A percentile compares a stretch with the other conserved stretches of the same genome.
phyloP scores from a whole-genome alignment of 2,329 filamentous ascomycete species.

The Botrytis galanthina region DNA sequence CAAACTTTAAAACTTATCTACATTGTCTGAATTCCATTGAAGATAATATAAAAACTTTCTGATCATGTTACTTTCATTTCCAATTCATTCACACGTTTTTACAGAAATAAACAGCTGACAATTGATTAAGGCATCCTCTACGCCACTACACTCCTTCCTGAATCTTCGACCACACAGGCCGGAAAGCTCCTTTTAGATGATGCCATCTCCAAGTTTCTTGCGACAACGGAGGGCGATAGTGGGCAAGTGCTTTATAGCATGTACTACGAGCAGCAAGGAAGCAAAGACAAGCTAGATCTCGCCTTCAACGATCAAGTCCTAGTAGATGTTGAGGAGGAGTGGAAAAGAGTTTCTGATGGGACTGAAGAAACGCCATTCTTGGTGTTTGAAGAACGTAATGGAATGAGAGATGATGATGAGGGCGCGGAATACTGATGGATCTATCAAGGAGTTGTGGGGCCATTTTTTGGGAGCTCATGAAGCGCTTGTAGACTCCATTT shows the following conservation, averaged over 20 bases:
- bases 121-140: conserved; percentile 40
- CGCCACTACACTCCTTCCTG: conserved; percentile 29
- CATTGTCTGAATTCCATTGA: conserved; percentile 98
- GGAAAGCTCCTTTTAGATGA: conserved; percentile 27
- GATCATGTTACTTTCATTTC: conserved; percentile 52
- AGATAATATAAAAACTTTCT: conserved; percentile 89
- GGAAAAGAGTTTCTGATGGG: conserved; percentile 55
- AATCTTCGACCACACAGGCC: conserved; percentile 19
- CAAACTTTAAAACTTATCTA: conserved; percentile 95
- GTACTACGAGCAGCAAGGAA: conserved; percentile 52
- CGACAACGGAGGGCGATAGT: conserved; percentile 34
- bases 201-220: conserved; percentile 34
- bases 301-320: conserved; percentile 72
- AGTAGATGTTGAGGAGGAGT: conserved; percentile 65
- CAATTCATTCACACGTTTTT: conserved; percentile 20
- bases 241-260: conserved; percentile 49
- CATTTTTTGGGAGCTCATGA: neutral
- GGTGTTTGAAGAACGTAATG: conserved; percentile 73
- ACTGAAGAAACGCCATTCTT: conserved; percentile 56
- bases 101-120: conserved; percentile 27
- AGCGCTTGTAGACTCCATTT: conserved; percentile 8
- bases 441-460: neutral
- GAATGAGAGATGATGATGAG: conserved; percentile 54
- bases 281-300: conserved; percentile 56
- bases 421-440: conserved; percentile 39